phyloP scores from a whole-genome alignment of 2,329 filamentous ascomycete genomes.

The Fusarium nanum region DNA sequence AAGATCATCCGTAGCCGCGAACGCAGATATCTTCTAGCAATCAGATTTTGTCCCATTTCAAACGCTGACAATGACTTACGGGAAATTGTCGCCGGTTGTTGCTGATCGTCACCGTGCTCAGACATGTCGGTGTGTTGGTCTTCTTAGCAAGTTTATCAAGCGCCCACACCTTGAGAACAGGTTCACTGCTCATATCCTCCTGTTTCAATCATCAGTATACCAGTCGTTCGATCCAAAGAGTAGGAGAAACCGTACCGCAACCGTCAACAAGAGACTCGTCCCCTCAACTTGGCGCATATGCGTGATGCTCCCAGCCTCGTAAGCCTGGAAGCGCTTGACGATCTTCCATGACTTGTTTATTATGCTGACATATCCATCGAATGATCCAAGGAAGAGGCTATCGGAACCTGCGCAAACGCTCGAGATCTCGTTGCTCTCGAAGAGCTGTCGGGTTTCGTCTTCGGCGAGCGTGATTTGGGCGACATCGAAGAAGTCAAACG shows the following conservation, averaged over 20 bases:
- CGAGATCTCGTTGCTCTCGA: constrained; percentile 85
- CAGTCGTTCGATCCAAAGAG: no score
- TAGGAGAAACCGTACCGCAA: constrained; percentile 62
- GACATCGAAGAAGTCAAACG: constrained; percentile 99
- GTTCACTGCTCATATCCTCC: constrained; percentile 89
- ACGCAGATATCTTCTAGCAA: constrained; percentile 77
- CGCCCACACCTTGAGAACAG: constrained; percentile 96
- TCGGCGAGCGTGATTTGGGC: constrained; percentile 83
- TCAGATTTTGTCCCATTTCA: background rate
- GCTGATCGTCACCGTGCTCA: constrained; percentile 86
- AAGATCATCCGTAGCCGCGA: constrained; percentile 86
- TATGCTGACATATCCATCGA: constrained; percentile 88
- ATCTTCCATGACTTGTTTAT: constrained; percentile 89
- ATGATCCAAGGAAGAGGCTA: constrained; percentile 87
- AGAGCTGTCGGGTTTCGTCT: constrained; percentile 80
- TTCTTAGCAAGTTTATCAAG: constrained; percentile 95
- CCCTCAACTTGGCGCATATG: constrained; percentile 93
- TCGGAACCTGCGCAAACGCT: constrained; percentile 88
- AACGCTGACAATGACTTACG: constrained; percentile 57
- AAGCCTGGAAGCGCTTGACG: constrained; percentile 85
- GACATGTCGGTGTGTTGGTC: constrained; percentile 86
- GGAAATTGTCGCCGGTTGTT: constrained; percentile 94
- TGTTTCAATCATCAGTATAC: constrained; percentile 49
- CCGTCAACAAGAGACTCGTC: constrained; percentile 85
- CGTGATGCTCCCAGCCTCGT: constrained; percentile 82